A percentile compares a stretch with the other conserved stretches of the same genome.
Conservation (phyloP, 345 rosid genomes). For the Bruguiera parviflora region DNA sequence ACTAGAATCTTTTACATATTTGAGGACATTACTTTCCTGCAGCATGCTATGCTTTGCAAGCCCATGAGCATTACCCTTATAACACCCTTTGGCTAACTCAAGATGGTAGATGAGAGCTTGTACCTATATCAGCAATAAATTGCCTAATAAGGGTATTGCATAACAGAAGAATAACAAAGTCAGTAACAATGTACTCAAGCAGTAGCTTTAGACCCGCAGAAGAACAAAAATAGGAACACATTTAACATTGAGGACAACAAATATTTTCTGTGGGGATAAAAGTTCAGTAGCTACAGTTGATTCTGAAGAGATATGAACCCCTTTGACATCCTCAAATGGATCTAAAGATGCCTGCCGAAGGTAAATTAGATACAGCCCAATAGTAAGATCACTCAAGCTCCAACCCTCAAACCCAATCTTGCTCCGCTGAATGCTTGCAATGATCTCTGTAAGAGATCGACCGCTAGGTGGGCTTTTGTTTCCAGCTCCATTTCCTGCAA, state of each 20-base stretch:
- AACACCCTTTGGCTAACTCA: conserved; percentile 78
- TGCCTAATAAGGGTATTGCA: conserved; percentile 14
- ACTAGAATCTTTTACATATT: conserved; percentile 67
- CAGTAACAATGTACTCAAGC: neutral
- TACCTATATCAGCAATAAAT: conserved; percentile 42
- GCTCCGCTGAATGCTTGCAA: conserved; percentile 84
- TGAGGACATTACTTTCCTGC: conserved; percentile 62
- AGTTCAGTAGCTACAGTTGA: conserved; percentile 38
- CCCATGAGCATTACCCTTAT: conserved; percentile 47
- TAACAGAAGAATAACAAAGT: neutral
- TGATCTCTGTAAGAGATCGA: conserved; percentile 71
- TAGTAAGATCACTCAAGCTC: conserved; percentile 89
- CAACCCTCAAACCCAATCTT: conserved; percentile 85
- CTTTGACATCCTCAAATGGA: conserved; percentile 67
- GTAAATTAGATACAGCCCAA: conserved; percentile 87
- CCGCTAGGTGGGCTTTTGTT: conserved; percentile 44
- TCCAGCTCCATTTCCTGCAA: conserved; percentile 47
- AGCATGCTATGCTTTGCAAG: conserved; percentile 80
- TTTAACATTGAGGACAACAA: neutral
- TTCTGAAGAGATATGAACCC: conserved; percentile 62
- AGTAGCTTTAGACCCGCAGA: neutral
- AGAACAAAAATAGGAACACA: neutral
- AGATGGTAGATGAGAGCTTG: conserved; percentile 79
- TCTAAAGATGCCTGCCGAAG: conserved; percentile 75
- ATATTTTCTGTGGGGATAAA: conserved; percentile 6